Percentiles rank a stretch among this genome's conserved stretches.
Conservation (phyloP, 371 early-diverging fungal species). For the Phascolomyces articulosus region DNA sequence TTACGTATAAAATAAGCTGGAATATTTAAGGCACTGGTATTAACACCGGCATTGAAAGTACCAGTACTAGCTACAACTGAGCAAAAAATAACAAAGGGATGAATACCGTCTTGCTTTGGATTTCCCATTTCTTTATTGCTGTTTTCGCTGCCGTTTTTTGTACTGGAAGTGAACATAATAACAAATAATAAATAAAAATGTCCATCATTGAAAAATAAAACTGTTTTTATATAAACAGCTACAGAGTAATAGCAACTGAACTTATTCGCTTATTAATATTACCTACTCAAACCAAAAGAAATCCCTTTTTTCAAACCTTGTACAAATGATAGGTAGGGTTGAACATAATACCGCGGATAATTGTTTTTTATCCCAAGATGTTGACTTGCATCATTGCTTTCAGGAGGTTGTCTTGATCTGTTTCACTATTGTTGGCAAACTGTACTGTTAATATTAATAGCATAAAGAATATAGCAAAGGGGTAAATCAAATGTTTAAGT, state of each 20-base stretch:
- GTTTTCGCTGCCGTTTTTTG: not conserved
- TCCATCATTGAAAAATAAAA: too few relatives aligned
- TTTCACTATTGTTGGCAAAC: not conserved
- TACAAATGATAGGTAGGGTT: not conserved
- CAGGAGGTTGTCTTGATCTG: not conserved
- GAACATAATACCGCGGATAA: not conserved
- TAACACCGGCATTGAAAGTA: slow-evolving; percentile 47
- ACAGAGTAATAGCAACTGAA: too few relatives aligned
- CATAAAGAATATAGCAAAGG: too few relatives aligned
- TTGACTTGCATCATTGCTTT: not conserved
- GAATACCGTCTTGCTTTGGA: not conserved
- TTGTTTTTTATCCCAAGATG: not conserved
- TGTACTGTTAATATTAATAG: too few relatives aligned
- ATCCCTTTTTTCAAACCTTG: not conserved
- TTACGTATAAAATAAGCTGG: slow-evolving; percentile 36
- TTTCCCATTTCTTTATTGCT: not conserved
- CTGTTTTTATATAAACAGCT: too few relatives aligned
- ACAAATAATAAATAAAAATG: not conserved
- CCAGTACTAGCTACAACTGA: slow-evolving; percentile 42
- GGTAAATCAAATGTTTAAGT: too few relatives aligned
- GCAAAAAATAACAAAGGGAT: slow-evolving; percentile 35
- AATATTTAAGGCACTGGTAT: slow-evolving; percentile 45
- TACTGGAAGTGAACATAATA: not conserved
- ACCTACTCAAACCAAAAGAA: not conserved
- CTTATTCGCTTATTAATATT: too few relatives aligned